Evolutionary conservation across 140 eudicot species (phyloP), one percentile per base, ranked within the genome.

Genomic region (Anethum foeniculum): DNA sequence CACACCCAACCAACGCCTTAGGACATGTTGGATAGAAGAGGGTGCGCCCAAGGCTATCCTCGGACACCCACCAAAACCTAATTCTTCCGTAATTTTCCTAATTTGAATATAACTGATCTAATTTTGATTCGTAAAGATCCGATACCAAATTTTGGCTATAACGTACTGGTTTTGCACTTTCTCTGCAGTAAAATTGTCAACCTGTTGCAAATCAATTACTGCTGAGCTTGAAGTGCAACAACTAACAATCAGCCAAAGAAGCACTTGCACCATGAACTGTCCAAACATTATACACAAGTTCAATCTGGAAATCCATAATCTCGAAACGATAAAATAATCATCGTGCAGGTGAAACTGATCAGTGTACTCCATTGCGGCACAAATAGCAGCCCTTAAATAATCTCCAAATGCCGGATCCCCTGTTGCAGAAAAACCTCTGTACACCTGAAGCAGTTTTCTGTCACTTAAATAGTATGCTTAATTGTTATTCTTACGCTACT

Each of bases 361-460:
- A 97, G 92, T 94, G 79, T 94, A 94, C 65, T 94, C 98, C 81
- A 94, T 94, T 71, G 98, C 98, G 41, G 98, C 97, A 77, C 96
- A 72, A 58, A 94, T 96, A 44, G 96, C 87, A 1, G 98, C 97
- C 97, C 97, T 92, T 1, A 90, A 95, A 19, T 94, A 96, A 6
- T 87, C 85, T 52, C 95, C 98, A 80, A 94, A 92, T 1, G 95
- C 84, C 76, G 85, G 62, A 76, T 90, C 90, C 32, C 95, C 93
- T 0, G 97, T 94, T 69, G 97, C 97, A 43, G 92, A 93, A 78
- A 92, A 94, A 71, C 92, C 99, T 60, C 99, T 81, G 32, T 82
- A 94, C 60, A 92, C 99, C 84, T 88, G 98, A 65, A 95, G 96
- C 65, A 95, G 18, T 47, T 47, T 13, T 13, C 5, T 47, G 52